phyloP scores from a whole-genome alignment of 257 asterid genomes.

The Primulina tabacum region DNA sequence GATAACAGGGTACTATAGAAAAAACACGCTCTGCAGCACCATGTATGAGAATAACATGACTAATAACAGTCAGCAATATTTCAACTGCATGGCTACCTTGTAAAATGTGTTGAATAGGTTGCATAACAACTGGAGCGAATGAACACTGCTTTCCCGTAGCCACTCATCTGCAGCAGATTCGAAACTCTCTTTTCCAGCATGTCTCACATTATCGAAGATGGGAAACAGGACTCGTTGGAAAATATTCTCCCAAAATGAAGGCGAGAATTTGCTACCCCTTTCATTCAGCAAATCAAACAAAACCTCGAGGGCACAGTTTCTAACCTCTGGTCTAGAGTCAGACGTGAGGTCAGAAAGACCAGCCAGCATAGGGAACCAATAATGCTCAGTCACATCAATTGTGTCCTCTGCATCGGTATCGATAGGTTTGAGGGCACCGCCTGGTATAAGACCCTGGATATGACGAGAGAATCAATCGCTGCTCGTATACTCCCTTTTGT shows the following conservation, averaged over 20 bases:
- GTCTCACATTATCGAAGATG: constrained; percentile 91
- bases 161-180: constrained; percentile 63
- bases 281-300: constrained; percentile 93
- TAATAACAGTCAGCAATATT: constrained; percentile 16
- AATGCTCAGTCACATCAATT: constrained; percentile 90
- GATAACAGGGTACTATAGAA: background rate
- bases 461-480: constrained; percentile 26
- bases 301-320: constrained; percentile 98
- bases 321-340: constrained; percentile 92
- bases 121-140: constrained; percentile 90
- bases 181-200: constrained; percentile 71
- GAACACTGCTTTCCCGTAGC: constrained; percentile 87
- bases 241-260: constrained; percentile 93
- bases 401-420: constrained; percentile 55
- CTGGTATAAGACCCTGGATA: constrained; percentile 88
- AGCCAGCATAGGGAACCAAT: constrained; percentile 99
- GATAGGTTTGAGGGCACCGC: constrained; percentile 88
- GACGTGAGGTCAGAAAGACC: constrained; percentile 98
- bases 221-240: constrained; percentile 91
- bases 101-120: constrained; percentile 95
- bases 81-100: constrained; percentile 59
- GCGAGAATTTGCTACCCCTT: constrained; percentile 94
- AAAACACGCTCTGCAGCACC: constrained; percentile 2
- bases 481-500: constrained; percentile 10
- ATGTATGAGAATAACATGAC: constrained; percentile 18